phyloP scores from a whole-genome alignment of 345 rosid species.

The Stellera chamaejasme region DNA sequence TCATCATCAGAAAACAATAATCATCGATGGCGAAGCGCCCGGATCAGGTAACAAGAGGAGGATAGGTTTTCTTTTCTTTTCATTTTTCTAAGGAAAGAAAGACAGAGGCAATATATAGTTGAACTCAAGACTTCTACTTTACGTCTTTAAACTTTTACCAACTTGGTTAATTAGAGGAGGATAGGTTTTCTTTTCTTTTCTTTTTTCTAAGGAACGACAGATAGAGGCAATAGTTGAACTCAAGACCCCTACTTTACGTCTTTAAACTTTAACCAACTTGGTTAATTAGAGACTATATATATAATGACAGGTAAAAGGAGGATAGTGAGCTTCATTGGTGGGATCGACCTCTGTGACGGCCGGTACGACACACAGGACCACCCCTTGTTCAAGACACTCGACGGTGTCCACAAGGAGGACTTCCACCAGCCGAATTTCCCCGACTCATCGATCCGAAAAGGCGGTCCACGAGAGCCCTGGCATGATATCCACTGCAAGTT shows the following conservation, averaged over 20 bases:
- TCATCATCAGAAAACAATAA: constrained; percentile 11
- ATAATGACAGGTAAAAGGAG: constrained; percentile 1
- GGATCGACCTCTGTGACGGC: constrained; percentile 15
- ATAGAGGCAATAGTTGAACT: too few species aligned
- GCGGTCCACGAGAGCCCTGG: constrained; percentile 19
- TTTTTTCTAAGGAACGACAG: too few species aligned
- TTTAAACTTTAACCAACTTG: too few species aligned
- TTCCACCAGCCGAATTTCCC: constrained; percentile 15
- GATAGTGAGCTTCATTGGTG: constrained; percentile 9
- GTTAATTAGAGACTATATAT: too few species aligned
- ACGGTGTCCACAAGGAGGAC: background rate
- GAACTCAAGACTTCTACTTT: too few species aligned
- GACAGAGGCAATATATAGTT: too few species aligned
- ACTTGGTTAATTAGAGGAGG: background rate
- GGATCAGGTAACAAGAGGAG: background rate
- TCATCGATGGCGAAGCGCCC: constrained; percentile 5
- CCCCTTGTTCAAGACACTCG: constrained; percentile 5
- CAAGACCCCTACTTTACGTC: too few species aligned
- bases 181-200: background rate
- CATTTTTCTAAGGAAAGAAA: too few species aligned
- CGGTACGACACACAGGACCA: constrained; percentile 12
- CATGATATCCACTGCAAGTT: constrained; percentile 15
- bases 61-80: too few species aligned
- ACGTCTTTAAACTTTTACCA: too few species aligned
- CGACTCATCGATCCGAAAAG: constrained; percentile 11